Evolutionary conservation across 2,329 filamentous ascomycete genomes (phyloP).

Genomic region (Cytospora mali): DNA sequence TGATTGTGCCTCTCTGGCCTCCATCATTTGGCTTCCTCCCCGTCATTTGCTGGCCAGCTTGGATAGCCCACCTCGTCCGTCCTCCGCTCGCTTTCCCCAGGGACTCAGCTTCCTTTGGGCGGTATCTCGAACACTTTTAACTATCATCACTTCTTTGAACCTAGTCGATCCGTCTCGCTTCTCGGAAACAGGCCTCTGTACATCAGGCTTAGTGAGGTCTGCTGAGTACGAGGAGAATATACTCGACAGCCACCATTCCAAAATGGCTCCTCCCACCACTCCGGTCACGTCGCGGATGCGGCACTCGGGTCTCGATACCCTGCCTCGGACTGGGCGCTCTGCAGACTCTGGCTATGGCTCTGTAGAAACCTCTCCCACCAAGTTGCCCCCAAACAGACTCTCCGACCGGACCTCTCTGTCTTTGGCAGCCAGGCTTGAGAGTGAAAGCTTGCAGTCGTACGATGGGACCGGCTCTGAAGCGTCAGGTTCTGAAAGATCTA

Average conservation of each 20-base stretch:
- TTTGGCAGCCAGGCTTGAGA: conserved; percentile 2
- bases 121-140: conserved; percentile 1
- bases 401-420: conserved; percentile 11
- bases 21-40: neutral
- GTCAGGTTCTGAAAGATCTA: conserved; percentile 2
- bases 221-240: neutral
- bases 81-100: conserved; percentile 14
- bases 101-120: neutral
- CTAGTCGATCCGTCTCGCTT: neutral
- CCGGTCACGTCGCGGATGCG: conserved; percentile 16
- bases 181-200: neutral
- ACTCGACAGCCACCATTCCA: neutral
- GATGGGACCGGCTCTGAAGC: conserved; percentile 26
- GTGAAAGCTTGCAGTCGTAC: conserved; percentile 13
- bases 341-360: conserved; percentile 29
- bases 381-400: neutral
- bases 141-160: neutral
- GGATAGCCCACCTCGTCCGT: neutral
- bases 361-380: conserved; percentile 20
- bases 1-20: conserved; percentile 6
- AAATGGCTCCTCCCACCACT: conserved; percentile 14
- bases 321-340: conserved; percentile 20
- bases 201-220: neutral
- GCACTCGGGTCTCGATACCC: conserved; percentile 1
- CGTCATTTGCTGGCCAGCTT: conserved; percentile 3